Evolutionary conservation across 257 asterid genomes (phyloP), one percentile per base, ranked within the genome.

Genomic region (Solanum chiquidenum): DNA sequence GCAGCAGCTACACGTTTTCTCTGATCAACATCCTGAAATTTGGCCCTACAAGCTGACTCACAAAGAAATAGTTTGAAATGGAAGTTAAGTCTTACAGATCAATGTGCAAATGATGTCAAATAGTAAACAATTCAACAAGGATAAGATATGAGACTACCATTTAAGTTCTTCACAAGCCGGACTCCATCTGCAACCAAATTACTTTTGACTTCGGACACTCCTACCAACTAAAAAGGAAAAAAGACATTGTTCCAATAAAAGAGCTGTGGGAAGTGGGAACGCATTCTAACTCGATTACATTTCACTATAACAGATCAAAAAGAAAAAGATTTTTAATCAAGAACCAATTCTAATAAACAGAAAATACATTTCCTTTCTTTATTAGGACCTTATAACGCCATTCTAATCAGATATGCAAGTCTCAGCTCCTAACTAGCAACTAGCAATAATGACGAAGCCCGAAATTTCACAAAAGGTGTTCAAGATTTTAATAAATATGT

Each of bases 41-140:
- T 86, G n/a, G 88, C 72, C 86, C 88, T 87, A 86, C 88, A 86
- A 76, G 89, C 94, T 89, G 92, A 88, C 85, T 44, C 71, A 72
- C 64, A 87, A 87, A 42, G 13, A 66, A 80, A 77, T 25, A 58
- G 80, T 12, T 83, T 84, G 42, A 62, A 64, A 16, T 23, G 75
- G 60, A 87, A 82, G 66, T 37, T 73, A 69, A 55, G 23, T 55
- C 69, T 84, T 64, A 74, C 37, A 13, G 16, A 86, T 68, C 49
- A 86, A 25, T 86, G 49, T 27, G 44, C 13, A 27, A 52, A 86
- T 46, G 66, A 68, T 86, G 83, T 86, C 80, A 86, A 46, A 11
- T 23, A 86, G 11, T 31, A 49, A 27, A 40, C 31, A 42, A 68
- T 44, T 49, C 62, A 34, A 86, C 29, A 68, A 42, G 12, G 64